These are phyloP conservation scores for Glonium stellatum DNA, from an alignment of 495 filamentous ascomycete genomes.

Conservation along the genomic window DNA sequence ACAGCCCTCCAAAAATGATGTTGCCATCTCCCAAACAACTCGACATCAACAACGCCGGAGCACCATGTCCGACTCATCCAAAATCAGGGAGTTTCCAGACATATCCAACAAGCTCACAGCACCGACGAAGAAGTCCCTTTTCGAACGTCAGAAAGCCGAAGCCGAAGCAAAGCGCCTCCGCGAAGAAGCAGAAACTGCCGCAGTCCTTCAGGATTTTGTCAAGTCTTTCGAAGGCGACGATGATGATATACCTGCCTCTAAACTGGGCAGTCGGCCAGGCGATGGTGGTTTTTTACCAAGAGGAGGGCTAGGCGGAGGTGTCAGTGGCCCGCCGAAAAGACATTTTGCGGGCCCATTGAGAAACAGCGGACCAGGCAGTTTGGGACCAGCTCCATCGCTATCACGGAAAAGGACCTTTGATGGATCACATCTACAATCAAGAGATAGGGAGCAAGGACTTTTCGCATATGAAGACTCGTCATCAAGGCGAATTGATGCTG, in stretches of 20 bases:
- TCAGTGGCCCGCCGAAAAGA: conserved; percentile 14
- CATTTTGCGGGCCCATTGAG: conserved; percentile 23
- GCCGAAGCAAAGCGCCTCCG: conserved; percentile 71
- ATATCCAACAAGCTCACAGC: conserved; percentile 75
- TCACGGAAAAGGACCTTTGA: conserved; percentile 42
- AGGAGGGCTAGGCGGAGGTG: conserved; percentile 31
- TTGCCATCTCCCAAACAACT: neutral
- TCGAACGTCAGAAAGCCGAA: conserved; percentile 88
- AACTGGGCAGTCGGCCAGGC: conserved; percentile 33
- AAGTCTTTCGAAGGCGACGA: conserved; percentile 80
- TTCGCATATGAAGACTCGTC: conserved; percentile 42
- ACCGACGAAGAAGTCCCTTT: conserved; percentile 78
- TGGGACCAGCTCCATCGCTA: conserved; percentile 53
- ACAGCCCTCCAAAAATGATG: neutral
- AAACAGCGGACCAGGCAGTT: conserved; percentile 68
- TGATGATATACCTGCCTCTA: conserved; percentile 35
- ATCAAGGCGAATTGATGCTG: conserved; percentile 35
- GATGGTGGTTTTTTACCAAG: conserved; percentile 38
- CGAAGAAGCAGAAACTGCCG: conserved; percentile 83
- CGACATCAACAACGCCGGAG: conserved; percentile 5
- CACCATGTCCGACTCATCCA: conserved; percentile 6
- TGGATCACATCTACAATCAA: conserved; percentile 36
- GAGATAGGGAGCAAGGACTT: neutral
- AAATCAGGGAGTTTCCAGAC: conserved; percentile 66
- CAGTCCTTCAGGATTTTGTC: conserved; percentile 84